Evolutionary conservation across 2,329 filamentous ascomycete genomes (phyloP).

Genomic region (Alternaria brassicicola): DNA sequence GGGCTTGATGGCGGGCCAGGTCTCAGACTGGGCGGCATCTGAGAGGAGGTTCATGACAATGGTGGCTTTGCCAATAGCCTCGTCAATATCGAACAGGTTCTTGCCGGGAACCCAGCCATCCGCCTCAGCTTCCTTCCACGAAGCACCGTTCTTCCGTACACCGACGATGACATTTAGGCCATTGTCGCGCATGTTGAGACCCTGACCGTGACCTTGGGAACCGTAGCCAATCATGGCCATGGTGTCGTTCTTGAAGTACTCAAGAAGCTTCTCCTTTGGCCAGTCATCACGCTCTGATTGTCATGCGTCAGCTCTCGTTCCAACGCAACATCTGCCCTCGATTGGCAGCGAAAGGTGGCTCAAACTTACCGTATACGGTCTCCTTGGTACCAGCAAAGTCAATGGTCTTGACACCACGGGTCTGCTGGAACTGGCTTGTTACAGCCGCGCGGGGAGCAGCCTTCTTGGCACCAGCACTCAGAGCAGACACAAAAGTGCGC

Average conservation of each 20-base stretch:
- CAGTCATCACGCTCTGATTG: slow-evolving; percentile 90
- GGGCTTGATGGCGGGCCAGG: slow-evolving; percentile 97
- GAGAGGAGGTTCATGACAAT: slow-evolving; percentile 99
- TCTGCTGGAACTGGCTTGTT: slow-evolving; percentile 65
- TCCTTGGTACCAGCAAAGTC: slow-evolving; percentile 97
- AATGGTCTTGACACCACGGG: slow-evolving; percentile 95
- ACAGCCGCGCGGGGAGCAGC: slow-evolving; percentile 55
- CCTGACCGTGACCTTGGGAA: slow-evolving; percentile 98
- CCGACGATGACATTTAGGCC: slow-evolving; percentile 98
- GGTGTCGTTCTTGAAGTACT: slow-evolving; percentile 99
- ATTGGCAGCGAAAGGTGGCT: not conserved
- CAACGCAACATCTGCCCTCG: slow-evolving; percentile 6
- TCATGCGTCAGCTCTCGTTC: slow-evolving; percentile 28
- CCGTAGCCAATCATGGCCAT: slow-evolving; percentile 98
- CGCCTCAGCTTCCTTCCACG: slow-evolving; percentile 96
- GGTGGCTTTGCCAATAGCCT: slow-evolving; percentile 91
- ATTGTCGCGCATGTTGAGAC: slow-evolving; percentile 99
- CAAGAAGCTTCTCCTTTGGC: slow-evolving; percentile 97
- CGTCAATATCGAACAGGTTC: slow-evolving; percentile 98
- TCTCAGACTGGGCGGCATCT: slow-evolving; percentile 98
- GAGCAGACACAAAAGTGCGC: slow-evolving; percentile 65
- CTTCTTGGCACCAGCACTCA: slow-evolving; percentile 53
- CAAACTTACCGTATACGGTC: slow-evolving; percentile 80
- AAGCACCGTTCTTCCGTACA: slow-evolving; percentile 97
- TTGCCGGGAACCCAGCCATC: slow-evolving; percentile 98